Base-by-base conservation (phyloP, 2,329 filamentous ascomycete species). In the Penicillium griseofulvum region DNA sequence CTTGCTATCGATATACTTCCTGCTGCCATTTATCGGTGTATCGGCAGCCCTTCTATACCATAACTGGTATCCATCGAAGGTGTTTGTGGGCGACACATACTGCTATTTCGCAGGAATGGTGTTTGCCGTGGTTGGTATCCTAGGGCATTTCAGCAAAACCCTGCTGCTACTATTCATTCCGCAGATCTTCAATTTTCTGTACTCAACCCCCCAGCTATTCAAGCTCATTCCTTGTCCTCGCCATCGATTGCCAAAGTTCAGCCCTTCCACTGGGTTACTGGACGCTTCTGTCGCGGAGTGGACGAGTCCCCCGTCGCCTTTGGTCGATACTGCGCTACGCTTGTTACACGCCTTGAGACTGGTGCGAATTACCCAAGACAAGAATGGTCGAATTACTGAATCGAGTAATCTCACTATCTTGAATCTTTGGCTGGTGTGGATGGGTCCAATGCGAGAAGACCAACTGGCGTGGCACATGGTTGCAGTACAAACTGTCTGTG, bases 31-130 rank as follows among this genome's bases (percentile, higher is more conserved):
- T 79, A 83, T 97, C 57, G 94, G 91, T 47, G 94, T 97, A 51
- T 97, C 91, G 8, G 75, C 89, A 48, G 94, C 94, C 9, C 82
- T 99, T 16, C 83, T 94, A 68, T 85, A 78, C 71, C 92, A 99
- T 79, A 99, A 99, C 75, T 95, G 91, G 90, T 99, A 91, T 71
- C 94, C 94, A 0, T 91, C 93, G 24, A 87, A 86, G 66, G 94
- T 97, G 10, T 99, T 99, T 69, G 93, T 97, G 10, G 94, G 94
- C 53, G 94, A 99, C 75, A 99, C 94, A 4, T 99, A 97, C 81
- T 99, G 94, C 82, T 99, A 99, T 78, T 97, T 99, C 74, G 94
- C 94, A 0, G 94, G 94, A 63, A 99, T 99, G 91, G 90, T 97
- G 37, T 99, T 99, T 71, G 94, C 93, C 51, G 92, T 97, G 42